Conservation (phyloP, 768 basidiomycete genomes). For the Trametes coccinea region DNA sequence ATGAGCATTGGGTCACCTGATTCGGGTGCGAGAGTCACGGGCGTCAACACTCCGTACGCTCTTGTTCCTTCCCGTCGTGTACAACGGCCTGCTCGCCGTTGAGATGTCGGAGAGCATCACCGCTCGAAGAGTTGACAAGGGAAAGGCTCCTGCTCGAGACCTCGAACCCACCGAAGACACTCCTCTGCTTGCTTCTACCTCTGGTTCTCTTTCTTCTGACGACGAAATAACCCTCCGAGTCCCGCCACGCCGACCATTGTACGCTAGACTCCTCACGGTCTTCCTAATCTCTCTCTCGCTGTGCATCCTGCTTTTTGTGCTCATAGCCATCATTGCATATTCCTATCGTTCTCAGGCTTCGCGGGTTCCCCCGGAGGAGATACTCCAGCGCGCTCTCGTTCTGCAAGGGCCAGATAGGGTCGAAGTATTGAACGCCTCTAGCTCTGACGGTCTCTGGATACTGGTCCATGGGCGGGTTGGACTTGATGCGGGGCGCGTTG, state of each 20-base stretch:
- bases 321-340: slow-evolving; percentile 57
- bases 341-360: slow-evolving; percentile 63
- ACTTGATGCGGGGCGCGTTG: slow-evolving; percentile 62
- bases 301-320: slow-evolving; percentile 46
- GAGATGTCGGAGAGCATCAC: slow-evolving; percentile 13
- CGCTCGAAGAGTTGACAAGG: slow-evolving; percentile 40
- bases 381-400: slow-evolving; percentile 55
- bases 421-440: slow-evolving; percentile 61
- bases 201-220: slow-evolving; percentile 31
- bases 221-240: slow-evolving; percentile 27
- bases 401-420: slow-evolving; percentile 62
- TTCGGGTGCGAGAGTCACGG: no score
- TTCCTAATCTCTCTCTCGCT: slow-evolving; percentile 59
- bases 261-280: slow-evolving; percentile 42
- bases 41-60: not conserved
- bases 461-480: slow-evolving; percentile 58
- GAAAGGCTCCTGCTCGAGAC: slow-evolving; percentile 50
- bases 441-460: slow-evolving; percentile 59
- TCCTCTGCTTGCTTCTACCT: slow-evolving; percentile 50
- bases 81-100: not conserved
- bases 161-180: slow-evolving; percentile 50
- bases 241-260: slow-evolving; percentile 28
- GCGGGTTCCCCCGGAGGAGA: slow-evolving; percentile 53
- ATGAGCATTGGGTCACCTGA: not conserved
- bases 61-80: not conserved